Percentiles rank a stretch among this genome's conserved stretches.
These are phyloP conservation scores for Oryza longistaminata DNA, from an alignment of 176 grass and related monocot species.

Conservation along the genomic window DNA sequence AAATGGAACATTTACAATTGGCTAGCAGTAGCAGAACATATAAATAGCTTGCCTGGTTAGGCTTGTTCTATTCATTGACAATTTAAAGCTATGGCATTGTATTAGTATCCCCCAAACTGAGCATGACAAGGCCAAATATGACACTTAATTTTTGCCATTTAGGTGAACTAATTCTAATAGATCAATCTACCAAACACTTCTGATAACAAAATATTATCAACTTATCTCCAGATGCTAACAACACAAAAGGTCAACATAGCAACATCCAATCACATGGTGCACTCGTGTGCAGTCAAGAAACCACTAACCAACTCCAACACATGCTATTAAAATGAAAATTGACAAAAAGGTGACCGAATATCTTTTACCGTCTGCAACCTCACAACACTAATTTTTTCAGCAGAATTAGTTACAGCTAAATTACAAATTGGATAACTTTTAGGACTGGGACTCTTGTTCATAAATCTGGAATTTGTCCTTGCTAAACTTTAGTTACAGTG, in stretches of 20 bases:
- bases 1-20: slow-evolving; percentile 33
- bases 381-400: not conserved
- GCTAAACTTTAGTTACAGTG: not conserved
- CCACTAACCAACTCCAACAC: not conserved
- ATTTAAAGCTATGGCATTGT: not conserved
- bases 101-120: not conserved
- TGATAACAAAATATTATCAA: slow-evolving; percentile 2
- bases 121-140: slow-evolving; percentile 31
- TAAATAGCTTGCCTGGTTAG: not conserved
- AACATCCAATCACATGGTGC: not conserved
- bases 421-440: not conserved
- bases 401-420: not conserved
- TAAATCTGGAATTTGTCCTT: not conserved
- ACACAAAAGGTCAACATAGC: not conserved
- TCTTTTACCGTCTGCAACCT: not conserved
- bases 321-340: not conserved
- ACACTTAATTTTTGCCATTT: not conserved
- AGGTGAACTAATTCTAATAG: slow-evolving; percentile 2
- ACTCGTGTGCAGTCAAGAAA: not conserved
- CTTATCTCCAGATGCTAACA: not conserved
- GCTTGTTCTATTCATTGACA: not conserved
- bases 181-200: not conserved
- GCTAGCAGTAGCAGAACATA: not conserved
- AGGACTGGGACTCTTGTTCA: not conserved
- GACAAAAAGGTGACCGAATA: not conserved